Conservation (phyloP, 2,329 filamentous ascomycete species). For the Paecilomyces fulvus region DNA sequence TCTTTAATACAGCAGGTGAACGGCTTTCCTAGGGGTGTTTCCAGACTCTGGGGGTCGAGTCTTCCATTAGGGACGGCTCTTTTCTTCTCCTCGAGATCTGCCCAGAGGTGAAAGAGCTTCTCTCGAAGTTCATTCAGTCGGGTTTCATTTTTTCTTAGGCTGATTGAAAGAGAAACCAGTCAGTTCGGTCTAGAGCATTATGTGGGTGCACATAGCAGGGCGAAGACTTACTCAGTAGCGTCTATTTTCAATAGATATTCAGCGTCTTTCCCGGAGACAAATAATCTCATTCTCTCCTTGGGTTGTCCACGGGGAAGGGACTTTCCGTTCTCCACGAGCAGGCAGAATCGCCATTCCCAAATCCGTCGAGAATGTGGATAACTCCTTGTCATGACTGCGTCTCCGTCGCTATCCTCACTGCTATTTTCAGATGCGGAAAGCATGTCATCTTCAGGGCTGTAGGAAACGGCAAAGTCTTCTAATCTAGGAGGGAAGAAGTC, state of each 20-base stretch:
- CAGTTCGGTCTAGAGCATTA: not conserved
- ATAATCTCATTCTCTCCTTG: conserved; percentile 53
- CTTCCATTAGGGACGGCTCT: conserved; percentile 17
- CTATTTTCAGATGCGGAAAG: conserved; percentile 35
- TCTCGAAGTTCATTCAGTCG: conserved; percentile 53
- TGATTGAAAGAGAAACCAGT: conserved; percentile 15
- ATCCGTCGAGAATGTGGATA: conserved; percentile 8
- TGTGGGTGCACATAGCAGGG: not conserved
- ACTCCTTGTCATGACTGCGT: not conserved
- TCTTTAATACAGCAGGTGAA: conserved; percentile 65
- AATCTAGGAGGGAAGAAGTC: conserved; percentile 68
- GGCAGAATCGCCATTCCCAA: conserved; percentile 80
- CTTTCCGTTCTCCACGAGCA: conserved; percentile 65
- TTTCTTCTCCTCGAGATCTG: conserved; percentile 69
- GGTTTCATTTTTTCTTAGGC: conserved; percentile 47
- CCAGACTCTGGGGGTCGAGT: conserved; percentile 10
- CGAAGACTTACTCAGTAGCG: conserved; percentile 44
- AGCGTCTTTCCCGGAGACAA: conserved; percentile 55
- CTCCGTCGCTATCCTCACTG: conserved; percentile 18
- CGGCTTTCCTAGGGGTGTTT: conserved; percentile 45
- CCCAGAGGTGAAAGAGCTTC: conserved; percentile 73
- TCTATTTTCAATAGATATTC: conserved; percentile 49
- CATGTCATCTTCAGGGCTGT: conserved; percentile 42
- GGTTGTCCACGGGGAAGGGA: conserved; percentile 23
- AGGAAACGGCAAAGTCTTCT: conserved; percentile 57